phyloP scores from a whole-genome alignment of 805 yeast species.

The Pichia kluyveri region DNA sequence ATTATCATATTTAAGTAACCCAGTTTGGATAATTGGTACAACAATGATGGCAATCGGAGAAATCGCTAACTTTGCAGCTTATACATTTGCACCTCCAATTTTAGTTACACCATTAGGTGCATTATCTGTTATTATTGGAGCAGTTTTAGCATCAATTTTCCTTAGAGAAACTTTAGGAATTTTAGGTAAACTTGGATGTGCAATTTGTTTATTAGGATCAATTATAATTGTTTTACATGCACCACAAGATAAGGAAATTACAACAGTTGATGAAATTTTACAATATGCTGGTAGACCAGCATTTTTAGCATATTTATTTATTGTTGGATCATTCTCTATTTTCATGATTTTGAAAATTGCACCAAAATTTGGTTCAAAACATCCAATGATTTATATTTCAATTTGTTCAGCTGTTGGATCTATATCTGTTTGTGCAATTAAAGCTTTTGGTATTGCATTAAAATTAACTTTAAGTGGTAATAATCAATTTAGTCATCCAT shows the following conservation, averaged over 20 bases:
- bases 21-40: conserved; percentile 94
- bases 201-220: conserved; percentile 80
- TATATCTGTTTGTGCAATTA: conserved; percentile 82
- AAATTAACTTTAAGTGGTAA: conserved; percentile 77
- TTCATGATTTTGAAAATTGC: conserved; percentile 80
- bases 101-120: conserved; percentile 91
- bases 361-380: conserved; percentile 67
- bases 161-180: conserved; percentile 81
- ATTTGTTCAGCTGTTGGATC: conserved; percentile 89
- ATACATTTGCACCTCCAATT: conserved; percentile 91
- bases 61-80: conserved; percentile 87
- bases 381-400: conserved; percentile 84
- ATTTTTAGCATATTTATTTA: conserved; percentile 55
- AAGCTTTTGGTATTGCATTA: conserved; percentile 88
- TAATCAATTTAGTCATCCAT: conserved; percentile 78
- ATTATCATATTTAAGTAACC: conserved; percentile 70
- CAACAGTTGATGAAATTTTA: conserved; percentile 82
- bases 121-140: conserved; percentile 81
- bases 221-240: conserved; percentile 86
- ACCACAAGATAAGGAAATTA: conserved; percentile 86
- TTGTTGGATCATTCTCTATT: conserved; percentile 58
- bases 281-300: conserved; percentile 71
- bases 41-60: conserved; percentile 86
- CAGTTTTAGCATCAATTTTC: conserved; percentile 78
- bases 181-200: conserved; percentile 87